Evolutionary conservation across 176 grass and related monocot genomes (phyloP), one percentile per base, ranked within the genome.

Genomic region (Miscanthus lutarioriparius): DNA sequence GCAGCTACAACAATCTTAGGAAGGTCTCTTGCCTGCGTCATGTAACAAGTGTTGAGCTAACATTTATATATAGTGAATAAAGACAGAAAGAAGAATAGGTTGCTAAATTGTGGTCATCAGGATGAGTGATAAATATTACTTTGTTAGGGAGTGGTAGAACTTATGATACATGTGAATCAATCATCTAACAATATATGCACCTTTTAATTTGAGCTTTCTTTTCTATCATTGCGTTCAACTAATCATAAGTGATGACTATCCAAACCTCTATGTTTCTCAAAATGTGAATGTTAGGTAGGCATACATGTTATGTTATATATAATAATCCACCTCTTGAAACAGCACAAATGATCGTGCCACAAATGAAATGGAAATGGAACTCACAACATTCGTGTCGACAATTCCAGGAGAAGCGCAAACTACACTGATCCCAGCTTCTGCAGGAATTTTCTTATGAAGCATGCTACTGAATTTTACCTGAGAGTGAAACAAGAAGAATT

Each of bases 391-490:
- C 1, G 96, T 98, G 75, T 94, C 83, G 30, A 98, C 96, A 82
- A 95, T 94, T 54, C 96, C 96, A 54, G 96, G 93, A 89, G 87
- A 90, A 76, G 88, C 62, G 23, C 96, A 98, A 27, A 98, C 1
- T 35, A 87, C 76, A 22, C 67, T 90, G 69, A 98, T 87, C 22
- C 78, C 88, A 84, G 96, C 93, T 90, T 98, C 96, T 73, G 85
- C 88, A 74, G 96, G 96, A 86, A 98, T 94, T 89, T 44, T 88
- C 81, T 87, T 95, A 85, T 95, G 91, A 89, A 98, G 93, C 78
- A 98, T 95, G 91, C 96, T 98, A 83, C 91, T 92, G 66, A 98
- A 98, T 70, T 98, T 98, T 64, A 98, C 79, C 96, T 98, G 81
- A 77, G 8, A 61, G 12, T 40, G 33, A 54, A 89, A 80, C 5